Evolutionary conservation across 1,284 basidiomycete species (phyloP).

Genomic region (Cutaneotrichosporon sp.): DNA sequence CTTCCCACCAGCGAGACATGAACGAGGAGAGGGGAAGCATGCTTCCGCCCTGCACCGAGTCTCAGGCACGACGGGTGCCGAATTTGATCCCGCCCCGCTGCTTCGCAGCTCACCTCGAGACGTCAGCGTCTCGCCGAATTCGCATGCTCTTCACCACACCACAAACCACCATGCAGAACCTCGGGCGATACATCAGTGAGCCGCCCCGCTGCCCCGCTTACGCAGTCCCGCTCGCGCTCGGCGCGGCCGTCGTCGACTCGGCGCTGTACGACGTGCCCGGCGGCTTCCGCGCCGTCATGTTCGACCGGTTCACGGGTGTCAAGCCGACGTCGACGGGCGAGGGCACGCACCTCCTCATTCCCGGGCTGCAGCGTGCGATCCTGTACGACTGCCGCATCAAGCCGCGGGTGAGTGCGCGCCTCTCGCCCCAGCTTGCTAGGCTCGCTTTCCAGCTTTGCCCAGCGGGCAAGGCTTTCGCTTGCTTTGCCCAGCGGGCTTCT

Average conservation of each 20-base stretch:
- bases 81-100: slow-evolving; percentile 14
- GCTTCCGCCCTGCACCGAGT: background rate
- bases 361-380: slow-evolving; percentile 93
- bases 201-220: background rate
- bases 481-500: too few relatives aligned
- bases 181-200: slow-evolving; percentile 37
- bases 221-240: slow-evolving; percentile 74
- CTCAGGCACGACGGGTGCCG: background rate
- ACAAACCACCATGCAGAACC: slow-evolving; percentile 36
- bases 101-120: background rate
- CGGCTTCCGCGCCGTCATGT: slow-evolving; percentile 95
- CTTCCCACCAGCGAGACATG: too few relatives aligned
- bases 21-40: background rate
- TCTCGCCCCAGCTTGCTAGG: too few relatives aligned
- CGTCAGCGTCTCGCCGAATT: slow-evolving; percentile 17
- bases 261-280: slow-evolving; percentile 88
- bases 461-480: too few relatives aligned
- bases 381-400: slow-evolving; percentile 98
- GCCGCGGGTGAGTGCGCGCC: slow-evolving; percentile 85
- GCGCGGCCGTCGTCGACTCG: slow-evolving; percentile 66
- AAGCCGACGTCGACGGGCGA: slow-evolving; percentile 79
- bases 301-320: slow-evolving; percentile 95
- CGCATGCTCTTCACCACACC: slow-evolving; percentile 3
- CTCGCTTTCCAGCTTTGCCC: too few relatives aligned
- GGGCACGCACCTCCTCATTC: slow-evolving; percentile 88